Base-by-base conservation (phyloP, 257 asterid species). In the Rauvolfia tetraphylla region DNA sequence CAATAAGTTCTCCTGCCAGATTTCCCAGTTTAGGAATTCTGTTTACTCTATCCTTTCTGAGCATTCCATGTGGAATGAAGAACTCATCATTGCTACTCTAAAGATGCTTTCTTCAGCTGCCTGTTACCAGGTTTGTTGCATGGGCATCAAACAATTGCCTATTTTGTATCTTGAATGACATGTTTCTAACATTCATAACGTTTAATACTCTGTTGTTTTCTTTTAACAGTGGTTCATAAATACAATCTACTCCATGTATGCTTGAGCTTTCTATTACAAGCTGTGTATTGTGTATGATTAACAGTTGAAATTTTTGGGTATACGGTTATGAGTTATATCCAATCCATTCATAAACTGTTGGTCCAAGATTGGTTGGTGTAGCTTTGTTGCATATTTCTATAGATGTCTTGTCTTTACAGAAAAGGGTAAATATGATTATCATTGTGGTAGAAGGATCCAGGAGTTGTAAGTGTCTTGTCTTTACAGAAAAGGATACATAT, bases 81-180 rank as follows among this genome's bases (percentile, higher is more conserved):
- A 95, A 75, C 90, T 92, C 73, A 42, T 81, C 70, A 76, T 88
- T 78, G 86, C 92, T 81, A 81, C 88, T 41, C 85, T 91, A 84
- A 81, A 85, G 77, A 79, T 95, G 85, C 91, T 95, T 75, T 85
- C 91, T 69, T 89, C 86, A 31, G 91, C 96, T 84, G 97, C 98
- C 66, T 82, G 66, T 44, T 80, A 83, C 85, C 97, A 92, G 97
- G 99, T 90, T 81, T 72, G 76, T 75, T 73, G 71, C 61, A 25
- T 72, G 0, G 6, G 5, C 3, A 53, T 22, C 9, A 53, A 49
- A 22, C 3, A 22, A 22, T 18, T 20, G 3, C 72, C 9, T 22
- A 36, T 66, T 34, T 67, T 22, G 22, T 25, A 53, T 53, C 3
- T 53, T 67, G 14, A 4, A 38, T 34, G 23, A 66, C 46, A 31